Conservation (phyloP, 345 rosid species). For the Arabis alpina region DNA sequence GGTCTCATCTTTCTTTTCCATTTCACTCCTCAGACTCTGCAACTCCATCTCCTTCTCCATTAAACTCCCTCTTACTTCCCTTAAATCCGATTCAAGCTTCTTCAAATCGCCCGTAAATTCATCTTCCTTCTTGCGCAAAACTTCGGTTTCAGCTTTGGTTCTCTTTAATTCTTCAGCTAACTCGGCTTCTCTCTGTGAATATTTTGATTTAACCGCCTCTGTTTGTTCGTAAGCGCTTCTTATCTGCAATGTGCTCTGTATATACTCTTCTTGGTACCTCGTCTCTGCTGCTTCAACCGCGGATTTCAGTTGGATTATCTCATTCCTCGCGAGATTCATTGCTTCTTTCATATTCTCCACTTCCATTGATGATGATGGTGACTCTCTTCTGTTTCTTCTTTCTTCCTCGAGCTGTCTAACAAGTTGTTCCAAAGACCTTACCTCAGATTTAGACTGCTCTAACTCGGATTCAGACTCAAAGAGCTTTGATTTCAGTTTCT, state of each 20-base stretch:
- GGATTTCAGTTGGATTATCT: slow-evolving; percentile 63
- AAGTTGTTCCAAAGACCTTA: slow-evolving; percentile 63
- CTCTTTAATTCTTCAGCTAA: slow-evolving; percentile 57
- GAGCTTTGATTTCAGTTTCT: slow-evolving; percentile 82
- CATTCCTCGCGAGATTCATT: slow-evolving; percentile 50
- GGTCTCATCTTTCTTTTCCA: slow-evolving; percentile 56
- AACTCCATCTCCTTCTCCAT: slow-evolving; percentile 59
- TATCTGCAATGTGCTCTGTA: slow-evolving; percentile 84
- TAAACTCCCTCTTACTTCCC: slow-evolving; percentile 55
- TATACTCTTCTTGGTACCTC: slow-evolving; percentile 85
- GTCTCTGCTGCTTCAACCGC: slow-evolving; percentile 70
- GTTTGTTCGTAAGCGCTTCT: slow-evolving; percentile 74
- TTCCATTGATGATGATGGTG: slow-evolving; percentile 39
- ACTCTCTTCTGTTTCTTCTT: slow-evolving; percentile 44
- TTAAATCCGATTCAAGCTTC: slow-evolving; percentile 58
- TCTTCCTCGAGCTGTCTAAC: slow-evolving; percentile 54
- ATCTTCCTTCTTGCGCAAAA: slow-evolving; percentile 33
- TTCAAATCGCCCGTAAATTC: too few relatives aligned
- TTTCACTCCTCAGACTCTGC: slow-evolving; percentile 56
- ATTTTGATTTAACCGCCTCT: slow-evolving; percentile 57
- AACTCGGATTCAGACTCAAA: slow-evolving; percentile 75
- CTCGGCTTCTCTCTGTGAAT: slow-evolving; percentile 55
- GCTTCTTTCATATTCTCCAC: slow-evolving; percentile 40
- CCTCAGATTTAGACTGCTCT: slow-evolving; percentile 63
- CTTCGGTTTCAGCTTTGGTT: slow-evolving; percentile 53